phyloP scores from a whole-genome alignment of 768 basidiomycete species.

The Suillus subaureus region DNA sequence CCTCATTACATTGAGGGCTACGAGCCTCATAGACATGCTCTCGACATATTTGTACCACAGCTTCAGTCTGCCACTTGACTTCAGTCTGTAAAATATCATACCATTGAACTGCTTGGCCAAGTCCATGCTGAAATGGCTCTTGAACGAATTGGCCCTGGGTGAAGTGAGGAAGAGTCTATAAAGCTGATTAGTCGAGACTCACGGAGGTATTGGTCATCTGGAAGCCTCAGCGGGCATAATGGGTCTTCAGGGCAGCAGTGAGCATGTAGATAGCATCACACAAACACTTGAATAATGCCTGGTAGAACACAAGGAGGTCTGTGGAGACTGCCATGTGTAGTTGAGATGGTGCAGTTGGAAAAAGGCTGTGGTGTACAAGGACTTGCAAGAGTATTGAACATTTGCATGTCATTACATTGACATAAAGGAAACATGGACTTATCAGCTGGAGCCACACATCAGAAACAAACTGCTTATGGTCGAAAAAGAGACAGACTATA shows the following conservation, averaged over 20 bases:
- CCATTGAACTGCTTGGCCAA: conserved; percentile 33
- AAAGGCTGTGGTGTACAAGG: conserved; percentile 35
- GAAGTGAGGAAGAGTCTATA: conserved; percentile 13
- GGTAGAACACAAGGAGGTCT: conserved; percentile 34
- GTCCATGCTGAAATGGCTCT: conserved; percentile 34
- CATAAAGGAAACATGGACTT: conserved; percentile 19
- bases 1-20: not conserved
- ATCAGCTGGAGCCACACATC: not conserved
- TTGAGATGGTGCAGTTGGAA: conserved; percentile 31
- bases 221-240: conserved; percentile 18
- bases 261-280: conserved; percentile 31
- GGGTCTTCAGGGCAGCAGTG: not conserved
- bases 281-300: conserved; percentile 36
- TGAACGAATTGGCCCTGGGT: conserved; percentile 24
- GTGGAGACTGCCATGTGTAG: conserved; percentile 25
- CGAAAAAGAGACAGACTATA: conserved; percentile 5
- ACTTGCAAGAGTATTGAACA: conserved; percentile 25
- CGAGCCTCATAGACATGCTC: not conserved
- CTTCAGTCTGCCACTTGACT: conserved; percentile 20
- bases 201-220: not conserved
- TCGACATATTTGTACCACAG: conserved; percentile 7
- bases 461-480: not conserved
- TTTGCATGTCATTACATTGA: conserved; percentile 20
- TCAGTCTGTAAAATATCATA: conserved; percentile 21
- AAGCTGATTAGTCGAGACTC: conserved; percentile 15